Percentiles rank a stretch among this genome's conserved stretches.
These are phyloP conservation scores for Umbelopsis sp. DNA, from an alignment of 192 early-diverging fungal genomes.

Conservation along the genomic window DNA sequence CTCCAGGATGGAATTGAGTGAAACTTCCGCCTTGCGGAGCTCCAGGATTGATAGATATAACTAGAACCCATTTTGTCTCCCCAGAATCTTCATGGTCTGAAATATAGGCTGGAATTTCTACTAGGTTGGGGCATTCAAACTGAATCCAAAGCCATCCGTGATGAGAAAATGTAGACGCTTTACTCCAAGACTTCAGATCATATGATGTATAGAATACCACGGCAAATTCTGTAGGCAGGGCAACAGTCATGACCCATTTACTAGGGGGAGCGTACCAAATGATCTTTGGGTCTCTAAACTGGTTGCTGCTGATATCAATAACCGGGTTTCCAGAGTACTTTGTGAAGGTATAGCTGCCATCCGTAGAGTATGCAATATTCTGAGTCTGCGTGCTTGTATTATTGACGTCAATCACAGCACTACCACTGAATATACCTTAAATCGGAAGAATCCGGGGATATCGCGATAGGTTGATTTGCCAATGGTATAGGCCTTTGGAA, in stretches of 20 bases:
- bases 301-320: neutral
- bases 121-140: neutral
- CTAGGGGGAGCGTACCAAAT: neutral
- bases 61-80: neutral
- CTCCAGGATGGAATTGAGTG: neutral
- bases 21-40: neutral
- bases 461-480: neutral
- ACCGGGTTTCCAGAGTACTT: slow-evolving; percentile 1
- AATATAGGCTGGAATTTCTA: neutral
- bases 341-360: neutral
- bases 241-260: neutral
- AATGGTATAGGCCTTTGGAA: neutral
- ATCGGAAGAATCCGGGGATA: neutral
- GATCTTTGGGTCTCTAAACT: neutral
- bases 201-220: neutral
- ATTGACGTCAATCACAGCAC: neutral
- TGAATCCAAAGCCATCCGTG: neutral
- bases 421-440: neutral
- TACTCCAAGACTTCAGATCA: neutral
- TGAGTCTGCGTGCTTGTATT: neutral
- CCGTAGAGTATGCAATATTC: neutral
- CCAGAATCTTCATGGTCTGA: neutral
- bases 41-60: neutral
- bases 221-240: neutral
- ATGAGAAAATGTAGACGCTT: neutral